Evolutionary conservation across 306 rosid genomes (phyloP).

Genomic region (Cucumis melo): DNA sequence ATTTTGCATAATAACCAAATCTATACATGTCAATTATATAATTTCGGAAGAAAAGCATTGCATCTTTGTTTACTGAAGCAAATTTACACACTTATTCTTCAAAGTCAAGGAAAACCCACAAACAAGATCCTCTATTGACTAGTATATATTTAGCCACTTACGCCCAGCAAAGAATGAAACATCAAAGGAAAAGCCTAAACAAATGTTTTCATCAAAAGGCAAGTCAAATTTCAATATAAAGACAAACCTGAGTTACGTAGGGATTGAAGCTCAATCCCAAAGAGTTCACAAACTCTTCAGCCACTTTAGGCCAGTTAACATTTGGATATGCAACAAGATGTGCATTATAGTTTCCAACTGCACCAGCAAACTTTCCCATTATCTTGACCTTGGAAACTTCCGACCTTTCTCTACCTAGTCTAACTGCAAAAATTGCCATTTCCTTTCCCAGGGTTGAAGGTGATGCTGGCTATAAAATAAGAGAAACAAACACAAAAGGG

Average conservation of each 20-base stretch:
- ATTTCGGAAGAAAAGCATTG: not conserved
- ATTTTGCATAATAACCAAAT: not conserved
- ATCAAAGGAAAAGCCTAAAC: not conserved
- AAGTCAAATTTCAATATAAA: not conserved
- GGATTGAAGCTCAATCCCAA: constrained; percentile 77
- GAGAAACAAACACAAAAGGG: not conserved
- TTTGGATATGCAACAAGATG: constrained; percentile 76
- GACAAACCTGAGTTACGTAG: constrained; percentile 59
- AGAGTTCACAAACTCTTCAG: constrained; percentile 59
- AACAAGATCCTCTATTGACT: not conserved
- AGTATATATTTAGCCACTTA: not conserved
- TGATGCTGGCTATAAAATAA: constrained; percentile 59
- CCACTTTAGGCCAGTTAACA: constrained; percentile 52
- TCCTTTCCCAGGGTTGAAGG: constrained; percentile 95
- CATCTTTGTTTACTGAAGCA: not conserved
- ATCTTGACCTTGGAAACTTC: constrained; percentile 50
- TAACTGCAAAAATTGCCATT: constrained; percentile 78
- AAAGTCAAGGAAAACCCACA: not conserved
- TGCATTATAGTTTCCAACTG: constrained; percentile 94
- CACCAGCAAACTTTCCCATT: constrained; percentile 91
- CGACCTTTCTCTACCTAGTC: constrained; percentile 61
- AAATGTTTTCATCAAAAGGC: not conserved
- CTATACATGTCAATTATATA: not conserved
- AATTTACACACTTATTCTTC: not conserved
- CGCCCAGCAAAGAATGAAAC: not conserved